phyloP scores from a whole-genome alignment of 164 flowering plant species.

The Echeveria elegans region DNA sequence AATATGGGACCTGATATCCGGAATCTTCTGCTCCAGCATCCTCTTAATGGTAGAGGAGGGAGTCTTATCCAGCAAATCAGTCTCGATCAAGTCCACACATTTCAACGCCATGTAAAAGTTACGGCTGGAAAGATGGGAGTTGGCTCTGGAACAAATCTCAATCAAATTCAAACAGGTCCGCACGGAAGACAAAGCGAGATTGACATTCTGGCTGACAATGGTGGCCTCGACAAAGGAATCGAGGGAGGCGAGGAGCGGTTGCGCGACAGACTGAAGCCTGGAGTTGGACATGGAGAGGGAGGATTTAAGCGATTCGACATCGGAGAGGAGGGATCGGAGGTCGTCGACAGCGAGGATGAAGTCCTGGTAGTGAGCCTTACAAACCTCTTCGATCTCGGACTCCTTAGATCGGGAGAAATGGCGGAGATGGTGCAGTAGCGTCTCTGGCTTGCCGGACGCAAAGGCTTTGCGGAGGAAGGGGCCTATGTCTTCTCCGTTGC shows the following conservation, averaged over 20 bases:
- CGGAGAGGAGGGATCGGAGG: conserved; percentile 86
- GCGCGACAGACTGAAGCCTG: conserved; percentile 61
- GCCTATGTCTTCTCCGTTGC: conserved; percentile 83
- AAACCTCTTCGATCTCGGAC: conserved; percentile 89
- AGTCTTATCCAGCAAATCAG: conserved; percentile 32
- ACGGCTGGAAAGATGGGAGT: conserved; percentile 36
- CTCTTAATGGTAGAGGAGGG: conserved; percentile 60
- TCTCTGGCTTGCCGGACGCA: conserved; percentile 75
- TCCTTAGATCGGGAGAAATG: conserved; percentile 74
- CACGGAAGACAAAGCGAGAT: conserved; percentile 42
- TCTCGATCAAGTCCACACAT: conserved; percentile 64
- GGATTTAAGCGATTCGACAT: conserved; percentile 80
- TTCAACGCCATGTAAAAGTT: conserved; percentile 80
- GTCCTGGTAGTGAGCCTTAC: conserved; percentile 88
- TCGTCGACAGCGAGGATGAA: conserved; percentile 95
- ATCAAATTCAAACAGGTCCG: conserved; percentile 30
- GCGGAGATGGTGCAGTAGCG: conserved; percentile 68
- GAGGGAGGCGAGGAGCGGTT: conserved; percentile 67
- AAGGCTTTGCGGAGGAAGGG: conserved; percentile 83
- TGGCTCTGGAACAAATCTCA: conserved; percentile 65
- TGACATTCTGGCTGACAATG: conserved; percentile 42
- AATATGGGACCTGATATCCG: conserved; percentile 57
- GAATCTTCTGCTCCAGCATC: conserved; percentile 83
- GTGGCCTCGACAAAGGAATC: conserved; percentile 61
- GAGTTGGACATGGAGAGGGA: conserved; percentile 62